These are phyloP conservation scores for Boeremia lycopersici DNA, from an alignment of 2,329 filamentous ascomycete species.

Conservation along the genomic window DNA sequence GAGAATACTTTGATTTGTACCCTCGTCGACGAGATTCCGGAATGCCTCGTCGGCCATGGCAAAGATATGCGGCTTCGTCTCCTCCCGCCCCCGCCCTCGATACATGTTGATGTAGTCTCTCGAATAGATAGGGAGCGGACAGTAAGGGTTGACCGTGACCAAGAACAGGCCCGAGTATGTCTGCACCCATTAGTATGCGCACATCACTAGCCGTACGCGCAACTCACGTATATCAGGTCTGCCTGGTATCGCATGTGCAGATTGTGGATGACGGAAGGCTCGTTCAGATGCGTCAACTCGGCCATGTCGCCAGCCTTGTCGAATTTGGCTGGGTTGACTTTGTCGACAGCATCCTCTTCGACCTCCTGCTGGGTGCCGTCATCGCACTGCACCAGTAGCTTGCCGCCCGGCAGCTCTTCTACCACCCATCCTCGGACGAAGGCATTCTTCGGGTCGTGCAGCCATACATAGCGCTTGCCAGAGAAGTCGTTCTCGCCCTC, in stretches of 20 bases:
- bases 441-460: slow-evolving; percentile 82
- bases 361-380: slow-evolving; percentile 94
- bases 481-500: slow-evolving; percentile 99
- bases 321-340: slow-evolving; percentile 99
- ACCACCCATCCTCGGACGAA: slow-evolving; percentile 94
- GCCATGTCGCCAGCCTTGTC: slow-evolving; percentile 99
- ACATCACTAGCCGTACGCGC: not conserved
- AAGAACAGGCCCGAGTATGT: slow-evolving; percentile 97
- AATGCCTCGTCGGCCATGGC: slow-evolving; percentile 98
- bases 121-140: slow-evolving; percentile 89
- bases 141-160: slow-evolving; percentile 97
- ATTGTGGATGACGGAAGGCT: slow-evolving; percentile 97
- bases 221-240: slow-evolving; percentile 81
- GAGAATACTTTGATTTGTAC: slow-evolving; percentile 94
- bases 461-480: slow-evolving; percentile 97
- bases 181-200: slow-evolving; percentile 47
- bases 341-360: slow-evolving; percentile 87
- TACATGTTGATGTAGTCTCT: slow-evolving; percentile 99
- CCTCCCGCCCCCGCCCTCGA: slow-evolving; percentile 85
- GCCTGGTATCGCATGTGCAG: slow-evolving; percentile 93
- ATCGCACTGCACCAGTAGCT: slow-evolving; percentile 87
- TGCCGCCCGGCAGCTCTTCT: slow-evolving; percentile 73
- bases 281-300: slow-evolving; percentile 95
- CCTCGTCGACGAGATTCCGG: slow-evolving; percentile 92
- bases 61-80: slow-evolving; percentile 96